Conservation (phyloP, 2,329 filamentous ascomycete species). For the Colletotrichum sp. region DNA sequence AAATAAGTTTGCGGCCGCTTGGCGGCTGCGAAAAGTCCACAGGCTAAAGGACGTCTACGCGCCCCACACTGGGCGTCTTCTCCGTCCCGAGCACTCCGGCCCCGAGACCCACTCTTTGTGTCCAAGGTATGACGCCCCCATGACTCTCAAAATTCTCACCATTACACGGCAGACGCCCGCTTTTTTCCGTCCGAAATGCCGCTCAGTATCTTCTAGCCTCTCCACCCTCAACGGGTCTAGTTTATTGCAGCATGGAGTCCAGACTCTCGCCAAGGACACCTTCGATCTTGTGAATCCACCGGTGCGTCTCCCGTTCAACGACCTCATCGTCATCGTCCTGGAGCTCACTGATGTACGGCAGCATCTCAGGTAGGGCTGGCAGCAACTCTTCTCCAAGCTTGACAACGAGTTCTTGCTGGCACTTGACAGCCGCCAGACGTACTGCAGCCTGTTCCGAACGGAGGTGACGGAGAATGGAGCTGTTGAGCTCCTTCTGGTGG, state of each 20-base stretch:
- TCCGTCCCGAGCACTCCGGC: slow-evolving; percentile 2
- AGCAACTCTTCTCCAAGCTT: slow-evolving; percentile 93
- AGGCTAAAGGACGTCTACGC: neutral
- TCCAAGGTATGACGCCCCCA: slow-evolving; percentile 7
- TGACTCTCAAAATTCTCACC: slow-evolving; percentile 1
- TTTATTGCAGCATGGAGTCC: slow-evolving; percentile 87
- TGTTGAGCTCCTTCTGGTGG: slow-evolving; percentile 90
- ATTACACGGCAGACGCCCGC: neutral
- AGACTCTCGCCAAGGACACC: slow-evolving; percentile 87
- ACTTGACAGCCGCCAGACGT: slow-evolving; percentile 81
- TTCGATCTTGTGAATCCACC: slow-evolving; percentile 92
- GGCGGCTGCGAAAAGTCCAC: neutral
- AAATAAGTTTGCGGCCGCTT: neutral
- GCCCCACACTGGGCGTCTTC: neutral
- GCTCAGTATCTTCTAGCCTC: neutral
- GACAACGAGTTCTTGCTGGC: slow-evolving; percentile 80
- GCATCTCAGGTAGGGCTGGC: slow-evolving; percentile 88
- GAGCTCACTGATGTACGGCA: slow-evolving; percentile 93
- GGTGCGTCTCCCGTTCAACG: slow-evolving; percentile 87
- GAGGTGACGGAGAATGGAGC: slow-evolving; percentile 76
- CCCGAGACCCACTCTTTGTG: neutral
- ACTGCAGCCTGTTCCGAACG: slow-evolving; percentile 74
- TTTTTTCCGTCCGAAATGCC: neutral
- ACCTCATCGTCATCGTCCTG: slow-evolving; percentile 96
- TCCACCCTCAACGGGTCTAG: neutral